Evolutionary conservation across 1,284 basidiomycete species (phyloP).

Genomic region (Phellinidium pouzarii): DNA sequence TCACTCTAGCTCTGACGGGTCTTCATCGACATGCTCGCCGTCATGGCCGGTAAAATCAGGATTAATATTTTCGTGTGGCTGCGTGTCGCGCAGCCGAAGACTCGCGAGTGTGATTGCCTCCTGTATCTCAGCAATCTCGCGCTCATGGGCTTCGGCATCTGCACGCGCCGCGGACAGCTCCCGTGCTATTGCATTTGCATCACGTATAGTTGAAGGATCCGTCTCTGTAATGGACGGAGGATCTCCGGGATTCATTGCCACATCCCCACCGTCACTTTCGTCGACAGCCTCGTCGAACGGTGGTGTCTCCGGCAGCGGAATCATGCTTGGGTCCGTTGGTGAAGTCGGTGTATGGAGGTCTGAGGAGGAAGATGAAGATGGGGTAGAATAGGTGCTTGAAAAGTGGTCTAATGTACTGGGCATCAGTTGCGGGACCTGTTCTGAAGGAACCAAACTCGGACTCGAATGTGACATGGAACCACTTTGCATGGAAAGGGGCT

Average conservation of each 20-base stretch:
- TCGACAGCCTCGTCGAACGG: constrained; percentile 2
- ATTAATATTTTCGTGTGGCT: neutral
- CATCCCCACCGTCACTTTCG: neutral
- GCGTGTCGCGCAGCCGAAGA: neutral
- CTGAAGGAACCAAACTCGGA: too few species aligned
- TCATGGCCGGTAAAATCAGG: neutral
- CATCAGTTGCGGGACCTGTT: neutral
- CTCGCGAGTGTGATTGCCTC: constrained; percentile 5
- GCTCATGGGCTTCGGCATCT: constrained; percentile 1
- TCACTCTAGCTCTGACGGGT: too few species aligned
- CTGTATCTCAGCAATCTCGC: constrained; percentile 12
- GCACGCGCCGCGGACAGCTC: constrained; percentile 11
- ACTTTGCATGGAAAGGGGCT: constrained; percentile 4
- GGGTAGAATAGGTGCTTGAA: neutral
- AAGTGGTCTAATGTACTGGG: neutral
- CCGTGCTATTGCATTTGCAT: neutral
- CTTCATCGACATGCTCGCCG: neutral
- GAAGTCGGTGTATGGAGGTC: constrained; percentile 1
- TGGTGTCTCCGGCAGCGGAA: constrained; percentile 8
- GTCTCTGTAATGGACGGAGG: too few species aligned
- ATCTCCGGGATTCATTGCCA: neutral
- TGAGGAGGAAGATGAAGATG: constrained; percentile 3
- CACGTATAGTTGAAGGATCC: neutral
- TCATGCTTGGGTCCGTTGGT: constrained; percentile 5
- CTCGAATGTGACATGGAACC: neutral